These are phyloP conservation scores for Hippophae rhamnoides DNA, from an alignment of 306 rosid genomes.

Conservation along the genomic window DNA sequence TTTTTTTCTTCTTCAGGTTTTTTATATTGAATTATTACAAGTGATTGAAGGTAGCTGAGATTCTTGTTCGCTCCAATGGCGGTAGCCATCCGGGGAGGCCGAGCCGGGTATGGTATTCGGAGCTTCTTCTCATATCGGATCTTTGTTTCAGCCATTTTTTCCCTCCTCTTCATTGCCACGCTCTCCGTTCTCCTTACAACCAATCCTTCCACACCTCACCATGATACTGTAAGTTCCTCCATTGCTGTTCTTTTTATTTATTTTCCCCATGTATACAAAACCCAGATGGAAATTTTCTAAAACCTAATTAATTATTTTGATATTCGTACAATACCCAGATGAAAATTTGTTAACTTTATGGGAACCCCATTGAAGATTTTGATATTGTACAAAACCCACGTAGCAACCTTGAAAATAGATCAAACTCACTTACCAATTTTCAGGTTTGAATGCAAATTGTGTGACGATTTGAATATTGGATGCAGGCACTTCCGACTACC, in stretches of 20 bases:
- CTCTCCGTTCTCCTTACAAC: slow-evolving; percentile 62
- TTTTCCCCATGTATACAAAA: slow-evolving; percentile 1
- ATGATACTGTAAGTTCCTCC: slow-evolving; percentile 57
- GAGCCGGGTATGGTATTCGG: slow-evolving; percentile 53
- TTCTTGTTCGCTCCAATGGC: slow-evolving; percentile 51
- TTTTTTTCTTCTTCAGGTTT: not conserved
- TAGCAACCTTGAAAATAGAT: slow-evolving; percentile 6
- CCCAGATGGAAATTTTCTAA: slow-evolving; percentile 3
- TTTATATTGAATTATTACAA: not conserved
- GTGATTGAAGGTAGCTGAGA: slow-evolving; percentile 9
- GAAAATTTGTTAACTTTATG: not conserved
- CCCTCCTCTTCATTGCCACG: slow-evolving; percentile 84
- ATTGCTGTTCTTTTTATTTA: not conserved
- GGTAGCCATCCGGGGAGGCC: slow-evolving; percentile 76
- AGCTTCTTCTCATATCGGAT: slow-evolving; percentile 91
- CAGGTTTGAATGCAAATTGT: not conserved
- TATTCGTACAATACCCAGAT: slow-evolving; percentile 7
- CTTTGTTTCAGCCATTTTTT: slow-evolving; percentile 87
- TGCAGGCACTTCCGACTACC: slow-evolving; percentile 68
- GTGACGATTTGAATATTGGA: slow-evolving; percentile 4
- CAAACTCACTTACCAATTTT: slow-evolving; percentile 16
- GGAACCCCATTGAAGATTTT: not conserved
- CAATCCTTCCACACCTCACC: slow-evolving; percentile 55
- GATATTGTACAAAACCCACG: not conserved
- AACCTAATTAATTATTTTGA: slow-evolving; percentile 10